Evolutionary conservation across 1,139 yeast genomes (phyloP).

Genomic region (Candida sojae): DNA sequence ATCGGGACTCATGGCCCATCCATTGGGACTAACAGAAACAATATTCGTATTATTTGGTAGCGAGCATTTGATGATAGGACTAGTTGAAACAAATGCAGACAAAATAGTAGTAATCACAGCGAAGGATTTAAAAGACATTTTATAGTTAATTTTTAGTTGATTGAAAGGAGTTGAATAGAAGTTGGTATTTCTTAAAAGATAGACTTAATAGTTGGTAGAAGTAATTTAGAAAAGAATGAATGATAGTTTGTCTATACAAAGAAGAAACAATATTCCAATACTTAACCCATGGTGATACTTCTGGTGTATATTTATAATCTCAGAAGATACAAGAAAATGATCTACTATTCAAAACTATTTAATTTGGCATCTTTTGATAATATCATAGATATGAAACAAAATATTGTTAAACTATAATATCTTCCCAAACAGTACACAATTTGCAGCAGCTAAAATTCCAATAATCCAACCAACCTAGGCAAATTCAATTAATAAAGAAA

Average conservation of each 20-base stretch:
- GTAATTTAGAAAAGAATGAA: background rate
- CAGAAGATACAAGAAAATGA: too few relatives aligned
- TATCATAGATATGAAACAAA: too few relatives aligned
- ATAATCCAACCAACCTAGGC: too few relatives aligned
- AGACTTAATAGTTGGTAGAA: background rate
- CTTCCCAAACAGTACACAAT: too few relatives aligned
- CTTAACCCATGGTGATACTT: background rate
- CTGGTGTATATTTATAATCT: background rate
- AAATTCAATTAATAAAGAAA: too few relatives aligned
- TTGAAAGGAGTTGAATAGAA: background rate
- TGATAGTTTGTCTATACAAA: background rate
- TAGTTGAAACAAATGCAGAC: background rate
- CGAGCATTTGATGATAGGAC: conserved; percentile 36
- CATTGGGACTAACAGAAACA: conserved; percentile 66
- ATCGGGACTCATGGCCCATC: conserved; percentile 89
- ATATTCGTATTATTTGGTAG: conserved; percentile 70
- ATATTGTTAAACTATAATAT: too few relatives aligned
- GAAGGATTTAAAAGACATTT: background rate
- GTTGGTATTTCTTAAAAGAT: background rate
- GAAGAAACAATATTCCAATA: background rate
- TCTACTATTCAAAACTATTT: too few relatives aligned
- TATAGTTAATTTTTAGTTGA: background rate
- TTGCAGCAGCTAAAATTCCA: too few relatives aligned
- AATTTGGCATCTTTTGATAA: too few relatives aligned
- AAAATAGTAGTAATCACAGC: background rate